A percentile compares a stretch with the other conserved stretches of the same genome.
Evolutionary conservation across 2,329 filamentous ascomycete genomes (phyloP).

Genomic region (Aaosphaeria arxii): DNA sequence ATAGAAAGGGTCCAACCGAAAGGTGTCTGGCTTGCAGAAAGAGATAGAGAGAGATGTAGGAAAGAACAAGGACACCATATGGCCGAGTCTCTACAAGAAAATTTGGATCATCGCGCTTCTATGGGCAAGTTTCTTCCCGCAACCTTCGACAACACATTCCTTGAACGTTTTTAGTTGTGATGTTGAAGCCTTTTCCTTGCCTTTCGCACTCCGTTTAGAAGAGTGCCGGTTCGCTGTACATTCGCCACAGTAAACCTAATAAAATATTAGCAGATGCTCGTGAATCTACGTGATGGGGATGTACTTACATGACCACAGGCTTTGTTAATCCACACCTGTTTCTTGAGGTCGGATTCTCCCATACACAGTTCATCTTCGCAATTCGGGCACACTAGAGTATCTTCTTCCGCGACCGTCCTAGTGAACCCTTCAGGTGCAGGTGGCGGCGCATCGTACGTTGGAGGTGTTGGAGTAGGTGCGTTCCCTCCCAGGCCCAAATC

Average conservation of each 20-base stretch:
- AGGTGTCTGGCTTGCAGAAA: too few species aligned
- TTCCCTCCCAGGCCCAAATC: conserved; percentile 32
- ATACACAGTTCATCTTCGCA: conserved; percentile 82
- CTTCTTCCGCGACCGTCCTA: conserved; percentile 67
- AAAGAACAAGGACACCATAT: background rate
- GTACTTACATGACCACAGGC: conserved; percentile 81
- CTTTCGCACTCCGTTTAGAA: conserved; percentile 36
- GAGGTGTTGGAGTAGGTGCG: conserved; percentile 27
- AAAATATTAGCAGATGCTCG: background rate
- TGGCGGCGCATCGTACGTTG: conserved; percentile 62
- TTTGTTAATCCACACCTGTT: conserved; percentile 90
- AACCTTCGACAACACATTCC: conserved; percentile 45
- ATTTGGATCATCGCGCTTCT: conserved; percentile 40
- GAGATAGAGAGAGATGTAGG: too few species aligned
- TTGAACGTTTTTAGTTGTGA: conserved; percentile 39
- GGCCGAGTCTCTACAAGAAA: conserved; percentile 27
- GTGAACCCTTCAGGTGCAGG: conserved; percentile 75
- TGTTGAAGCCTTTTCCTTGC: conserved; percentile 31
- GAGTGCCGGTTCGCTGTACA: conserved; percentile 43
- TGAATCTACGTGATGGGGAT: background rate
- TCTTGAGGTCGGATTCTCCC: conserved; percentile 65
- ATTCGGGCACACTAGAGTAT: conserved; percentile 77
- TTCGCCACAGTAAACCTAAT: conserved; percentile 53
- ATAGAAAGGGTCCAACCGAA: too few species aligned
- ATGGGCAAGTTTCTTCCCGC: conserved; percentile 32